Conservation (phyloP, 1,139 yeast genomes). For the Kodamaea derodonti region DNA sequence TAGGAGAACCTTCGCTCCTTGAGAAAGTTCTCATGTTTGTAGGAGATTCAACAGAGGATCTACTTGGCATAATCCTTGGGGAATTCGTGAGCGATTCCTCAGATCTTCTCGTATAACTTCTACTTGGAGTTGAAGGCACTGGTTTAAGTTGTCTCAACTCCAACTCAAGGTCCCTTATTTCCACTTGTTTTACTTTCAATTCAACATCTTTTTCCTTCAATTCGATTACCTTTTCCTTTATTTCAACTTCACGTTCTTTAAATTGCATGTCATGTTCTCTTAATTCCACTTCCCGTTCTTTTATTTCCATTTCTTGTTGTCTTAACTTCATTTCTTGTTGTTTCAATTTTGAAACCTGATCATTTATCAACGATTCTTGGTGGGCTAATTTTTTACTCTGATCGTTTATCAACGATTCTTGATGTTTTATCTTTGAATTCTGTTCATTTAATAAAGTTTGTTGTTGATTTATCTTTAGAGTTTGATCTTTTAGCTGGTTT, state of each 20-base stretch:
- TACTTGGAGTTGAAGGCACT: no score
- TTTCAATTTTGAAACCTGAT: not conserved
- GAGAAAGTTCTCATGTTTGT: no score
- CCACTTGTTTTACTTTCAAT: no score
- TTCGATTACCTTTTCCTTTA: not conserved
- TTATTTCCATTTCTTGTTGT: not conserved
- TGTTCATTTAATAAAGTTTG: slow-evolving; percentile 3
- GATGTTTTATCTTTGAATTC: slow-evolving; percentile 5
- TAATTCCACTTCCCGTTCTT: not conserved
- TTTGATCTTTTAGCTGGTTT: no score
- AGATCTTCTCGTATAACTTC: no score
- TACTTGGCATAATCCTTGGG: no score
- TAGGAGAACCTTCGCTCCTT: no score
- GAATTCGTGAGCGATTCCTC: no score
- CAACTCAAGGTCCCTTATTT: no score
- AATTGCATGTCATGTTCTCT: not conserved
- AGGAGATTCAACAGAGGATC: no score
- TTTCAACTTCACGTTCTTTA: not conserved
- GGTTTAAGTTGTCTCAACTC: no score
- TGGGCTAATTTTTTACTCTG: not conserved
- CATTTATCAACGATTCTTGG: not conserved
- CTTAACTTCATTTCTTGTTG: not conserved
- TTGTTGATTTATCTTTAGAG: no score
- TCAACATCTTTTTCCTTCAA: not conserved
- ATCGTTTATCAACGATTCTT: slow-evolving; percentile 1